Conservation (phyloP, 305 asterid species). For the Coffea humblotiana region DNA sequence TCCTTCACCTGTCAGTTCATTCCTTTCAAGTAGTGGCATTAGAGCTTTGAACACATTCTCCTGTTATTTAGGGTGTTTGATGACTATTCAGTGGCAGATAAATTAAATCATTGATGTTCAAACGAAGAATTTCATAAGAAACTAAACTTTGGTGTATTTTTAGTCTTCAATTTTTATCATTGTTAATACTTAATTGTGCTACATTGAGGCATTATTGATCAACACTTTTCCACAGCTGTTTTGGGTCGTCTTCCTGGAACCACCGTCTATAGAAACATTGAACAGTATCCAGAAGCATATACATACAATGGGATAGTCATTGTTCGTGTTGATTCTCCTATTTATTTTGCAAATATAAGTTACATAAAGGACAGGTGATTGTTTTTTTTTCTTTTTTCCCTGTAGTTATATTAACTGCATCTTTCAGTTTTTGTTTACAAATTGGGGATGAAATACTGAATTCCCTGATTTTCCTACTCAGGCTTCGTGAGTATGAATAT, state of each 20-base stretch:
- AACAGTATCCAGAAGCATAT: conserved; percentile 97
- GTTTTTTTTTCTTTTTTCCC: neutral
- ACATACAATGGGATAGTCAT: conserved; percentile 94
- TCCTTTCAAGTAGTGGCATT: neutral
- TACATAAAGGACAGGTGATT: conserved; percentile 88
- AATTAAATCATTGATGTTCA: conserved; percentile 8
- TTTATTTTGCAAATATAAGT: conserved; percentile 91
- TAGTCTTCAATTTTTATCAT: neutral
- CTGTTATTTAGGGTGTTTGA: neutral
- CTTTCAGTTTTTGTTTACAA: conserved; percentile 3
- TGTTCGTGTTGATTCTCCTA: conserved; percentile 95
- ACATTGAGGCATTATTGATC: neutral
- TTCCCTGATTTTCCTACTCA: conserved; percentile 13
- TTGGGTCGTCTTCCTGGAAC: conserved; percentile 99
- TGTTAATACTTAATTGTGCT: neutral
- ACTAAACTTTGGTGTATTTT: neutral
- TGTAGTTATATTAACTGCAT: neutral
- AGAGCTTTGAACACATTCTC: neutral
- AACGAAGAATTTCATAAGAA: neutral
- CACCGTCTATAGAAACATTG: conserved; percentile 80
- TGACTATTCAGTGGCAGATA: conserved; percentile 1
- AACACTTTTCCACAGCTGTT: conserved; percentile 56
- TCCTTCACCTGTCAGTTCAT: neutral
- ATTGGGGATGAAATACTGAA: conserved; percentile 1
- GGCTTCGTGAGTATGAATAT: conserved; percentile 90